Evolutionary conservation across 441 rosid species (phyloP), one percentile per base, ranked within the genome.

Genomic region (Arabidopsis hybrid): DNA sequence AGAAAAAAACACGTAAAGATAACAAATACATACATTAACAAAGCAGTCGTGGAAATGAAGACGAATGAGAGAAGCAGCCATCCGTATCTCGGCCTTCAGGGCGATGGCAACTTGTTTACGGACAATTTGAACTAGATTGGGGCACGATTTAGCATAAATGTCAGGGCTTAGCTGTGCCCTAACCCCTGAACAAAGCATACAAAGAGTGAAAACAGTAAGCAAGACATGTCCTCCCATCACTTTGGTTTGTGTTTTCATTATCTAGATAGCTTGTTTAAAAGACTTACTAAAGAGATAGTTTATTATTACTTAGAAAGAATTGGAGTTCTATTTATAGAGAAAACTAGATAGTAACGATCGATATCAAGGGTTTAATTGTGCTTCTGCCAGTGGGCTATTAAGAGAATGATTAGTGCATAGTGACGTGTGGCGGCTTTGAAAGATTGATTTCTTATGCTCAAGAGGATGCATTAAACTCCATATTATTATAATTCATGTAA

Each of bases 41-140:
- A 91, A 91, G 80, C 98, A 93, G 76, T 92, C 97, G n/a, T 92
- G 95, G 81, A 90, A 92, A 78, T 88, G 97, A 69, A 92, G 92
- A 40, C 95, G 89, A 16, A 86, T 76, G 69, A 92, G 78, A 42
- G 98, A 93, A 71, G 92, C 96, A 1, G 89, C 94, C 89, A 93
- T 88, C 52, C 91, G 80, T 26, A 8, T 87, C 70, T 93, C 98
- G 11, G 72, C 66, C 70, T 73, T 88, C 59, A 91, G 32, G 39
- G 97, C 97, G 11, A 55, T 81, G 14, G 3, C 34, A 70, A 93
- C 86, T 75, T 82, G 76, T 17, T 11, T 74, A 38, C 88, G 72
- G 11, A 91, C 93, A 8, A 83, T 76, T 65, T 73, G 79, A 11
- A 46, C 63, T 26, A 89, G 81, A 43, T 7, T 45, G 0, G 97